Evolutionary conservation across 495 filamentous ascomycete genomes (phyloP), one percentile per base, ranked within the genome.

Genomic region (Terfezia boudieri): DNA sequence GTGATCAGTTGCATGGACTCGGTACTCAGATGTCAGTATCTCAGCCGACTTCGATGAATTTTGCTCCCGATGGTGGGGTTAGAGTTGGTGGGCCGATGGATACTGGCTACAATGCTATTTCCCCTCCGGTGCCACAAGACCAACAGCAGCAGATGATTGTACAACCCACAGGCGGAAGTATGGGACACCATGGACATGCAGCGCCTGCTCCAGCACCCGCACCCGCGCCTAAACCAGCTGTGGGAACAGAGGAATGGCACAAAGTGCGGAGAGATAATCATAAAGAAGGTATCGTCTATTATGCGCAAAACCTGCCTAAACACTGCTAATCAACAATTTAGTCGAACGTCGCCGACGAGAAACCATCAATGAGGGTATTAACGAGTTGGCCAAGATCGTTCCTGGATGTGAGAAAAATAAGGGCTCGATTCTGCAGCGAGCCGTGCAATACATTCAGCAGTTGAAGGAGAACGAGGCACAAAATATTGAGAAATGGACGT

Each of bases 351-450:
- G 90, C 50, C 90, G 90, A 38, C 86, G 90, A 57, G 90, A 98
- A 67, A 95, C 92, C 5, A 98, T 98, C 67, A 98, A 98, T 65
- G 90, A 98, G 69, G 90, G 90, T 51, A 98, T 98, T 63, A 96
- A 95, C 63, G 89, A 98, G 69, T 80, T 98, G 43, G 84, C 92
- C 53, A 94, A 94, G 68, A 89, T 98, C 53, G 90, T 98, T 0
- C 90, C 90, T 3, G 87, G 87, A 37, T 98, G 90, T 63, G 90
- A 98, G 68, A 98, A 96, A 74, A 98, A 98, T 70, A 98, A 98
- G 68, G 90, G 90, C 5, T 90, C 87, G 2, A 95, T 98, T 55
- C 71, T 98, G 37, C 86, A 94, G 63, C 83, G 90, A 9, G 89
- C 90, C 1, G 89, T 95, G 20, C 75, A 84, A 57, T 96, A 92